Base-by-base conservation (phyloP, 1,284 basidiomycete species). In the Sporisorium iseilematis-ciliati region DNA sequence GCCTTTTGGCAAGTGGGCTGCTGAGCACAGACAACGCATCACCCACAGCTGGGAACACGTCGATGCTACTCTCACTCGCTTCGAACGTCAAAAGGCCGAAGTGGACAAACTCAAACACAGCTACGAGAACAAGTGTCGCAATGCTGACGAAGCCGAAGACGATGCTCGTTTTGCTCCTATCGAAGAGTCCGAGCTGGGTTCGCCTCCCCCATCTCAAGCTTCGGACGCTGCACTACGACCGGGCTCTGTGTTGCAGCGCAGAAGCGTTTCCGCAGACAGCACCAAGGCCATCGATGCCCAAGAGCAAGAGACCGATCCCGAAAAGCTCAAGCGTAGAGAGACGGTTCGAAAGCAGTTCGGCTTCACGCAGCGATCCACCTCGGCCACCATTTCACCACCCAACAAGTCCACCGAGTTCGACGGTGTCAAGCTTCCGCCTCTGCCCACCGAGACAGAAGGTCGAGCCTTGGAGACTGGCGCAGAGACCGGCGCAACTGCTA, bases 291-390 rank as follows among this genome's bases (percentile, higher is more conserved):
- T 45, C 20, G 57, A 45, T n/a, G 49, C 46, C 11, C 31, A 42
- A 38, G 58, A 66, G 1, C 62, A 61, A 7, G 43, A 57, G 33
- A 33, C 64, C 14, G 80, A 82, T 48, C 65, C 77, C 1, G 78
- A 78, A 26, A 67, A 61, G 33, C 65, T 83, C 52, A 75, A 84
- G 66, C 76, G 83, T 25, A 65, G 83, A 20, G 80, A 83, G 59
- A 84, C 81, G 21, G 57, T 84, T 20, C 81, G 83, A 35, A 77
- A 83, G 57, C 82, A 84, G 55, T 84, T 84, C 48, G 83, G 83
- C 40, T 84, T 84, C 65, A 62, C 71, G 29, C 61, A 70, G 29
- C 65, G 78, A 14, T 56, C 65, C n/a, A 58, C 57, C 41, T 65
- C 70, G 25, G 69, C 61, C 7, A 63, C 57, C 10, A 57, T 64